Evolutionary conservation across 1,284 basidiomycete genomes (phyloP), one percentile per base, ranked within the genome.

Genomic region (Erythrobasidium hasegawianum): DNA sequence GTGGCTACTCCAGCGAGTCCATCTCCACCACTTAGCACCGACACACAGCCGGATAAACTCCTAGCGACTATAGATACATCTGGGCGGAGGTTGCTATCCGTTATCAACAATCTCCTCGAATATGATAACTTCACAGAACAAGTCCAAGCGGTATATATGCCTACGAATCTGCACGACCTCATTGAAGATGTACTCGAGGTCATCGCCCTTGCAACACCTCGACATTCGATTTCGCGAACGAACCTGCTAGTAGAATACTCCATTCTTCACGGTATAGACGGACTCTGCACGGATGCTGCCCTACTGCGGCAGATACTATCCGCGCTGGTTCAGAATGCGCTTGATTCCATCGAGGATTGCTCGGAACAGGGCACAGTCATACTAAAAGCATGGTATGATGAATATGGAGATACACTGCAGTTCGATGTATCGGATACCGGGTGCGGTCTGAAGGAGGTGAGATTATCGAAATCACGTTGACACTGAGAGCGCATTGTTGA

Each of bases 101-200:
- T 62, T 38, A 62, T 62, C 2, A 62, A 62, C 20, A 49, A 54
- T 22, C 59, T 62, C 14, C 38, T 62, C 1, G 59, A 54, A 24
- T 52, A 53, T 10, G 49, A 62, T 16, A 39, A 49, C 13, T 22
- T 26, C 9, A 8, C 33, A 45, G 13, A 53, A 29, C 20, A 22
- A 16, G 16, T 53, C 9, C 18, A 53, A 20, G 18, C 50, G 9
- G 24, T 40, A 20, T 4, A 22, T 14, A 50, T 41, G 2, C 1
- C 54, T 5, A 54, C 49, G 22, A 52, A 62, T 18, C 14, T 62
- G 0, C 47, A 53, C 20, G 50, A 62, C 0, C 2, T 62, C 8
- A 52, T 53, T 33, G 59, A 62, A 39, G 59, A 54, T 16, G 52
- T 62, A 4, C 22, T 53, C 2, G 52, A 55, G 20, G 10, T 33